phyloP scores from a whole-genome alignment of 345 rosid species.

The Eucalyptus melliodora region DNA sequence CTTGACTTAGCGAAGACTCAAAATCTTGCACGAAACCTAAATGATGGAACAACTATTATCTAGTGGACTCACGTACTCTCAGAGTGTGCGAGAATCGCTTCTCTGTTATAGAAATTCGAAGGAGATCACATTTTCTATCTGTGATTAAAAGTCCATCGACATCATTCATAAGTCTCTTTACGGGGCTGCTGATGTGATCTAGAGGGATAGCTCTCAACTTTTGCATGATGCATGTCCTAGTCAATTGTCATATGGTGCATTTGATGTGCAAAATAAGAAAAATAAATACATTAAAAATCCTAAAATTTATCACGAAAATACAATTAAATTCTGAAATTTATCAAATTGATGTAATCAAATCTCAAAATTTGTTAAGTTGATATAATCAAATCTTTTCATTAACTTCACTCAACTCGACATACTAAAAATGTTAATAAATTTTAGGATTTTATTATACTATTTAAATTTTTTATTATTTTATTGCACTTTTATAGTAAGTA shows the following conservation, averaged over 20 bases:
- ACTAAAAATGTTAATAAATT: too few relatives aligned
- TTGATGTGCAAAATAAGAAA: not conserved
- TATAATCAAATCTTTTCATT: too few relatives aligned
- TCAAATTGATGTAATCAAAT: too few relatives aligned
- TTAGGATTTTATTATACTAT: accelerated
- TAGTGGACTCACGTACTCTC: not conserved
- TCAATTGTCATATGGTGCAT: not conserved
- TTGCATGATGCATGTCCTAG: not conserved
- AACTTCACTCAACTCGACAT: not conserved
- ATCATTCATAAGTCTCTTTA: not conserved
- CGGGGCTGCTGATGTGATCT: not conserved
- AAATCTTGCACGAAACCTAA: not conserved
- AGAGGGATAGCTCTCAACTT: not conserved
- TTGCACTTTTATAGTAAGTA: too few relatives aligned
- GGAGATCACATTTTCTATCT: not conserved
- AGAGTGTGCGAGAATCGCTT: not conserved
- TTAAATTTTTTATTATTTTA: too few relatives aligned
- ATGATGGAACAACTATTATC: not conserved
- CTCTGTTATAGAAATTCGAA: not conserved
- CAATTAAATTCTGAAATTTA: accelerated
- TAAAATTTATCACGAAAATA: accelerated
- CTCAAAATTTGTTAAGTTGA: too few relatives aligned
- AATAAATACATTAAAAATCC: accelerated
- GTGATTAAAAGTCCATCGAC: not conserved
- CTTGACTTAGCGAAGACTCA: not conserved